Percentiles rank a stretch among this genome's conserved stretches.
phyloP scores from a whole-genome alignment of 116 monocot species.

The Papilionanthe hybrid region DNA sequence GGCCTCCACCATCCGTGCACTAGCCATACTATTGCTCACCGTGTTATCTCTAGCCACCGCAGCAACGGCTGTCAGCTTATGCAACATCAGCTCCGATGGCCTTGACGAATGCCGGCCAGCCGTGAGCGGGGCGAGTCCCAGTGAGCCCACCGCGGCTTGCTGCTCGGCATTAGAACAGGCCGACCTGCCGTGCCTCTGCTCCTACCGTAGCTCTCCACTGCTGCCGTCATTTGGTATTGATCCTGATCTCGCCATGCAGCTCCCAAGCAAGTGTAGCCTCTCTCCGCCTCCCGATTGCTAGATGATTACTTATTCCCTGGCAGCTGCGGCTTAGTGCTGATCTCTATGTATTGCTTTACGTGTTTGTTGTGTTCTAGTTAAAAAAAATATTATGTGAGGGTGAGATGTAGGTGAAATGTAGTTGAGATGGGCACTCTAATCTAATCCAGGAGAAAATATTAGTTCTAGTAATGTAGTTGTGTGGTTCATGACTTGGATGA shows the following conservation, averaged over 20 bases:
- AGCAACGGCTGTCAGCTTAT: not conserved
- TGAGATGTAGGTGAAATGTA: too few species aligned
- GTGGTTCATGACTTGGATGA: too few species aligned
- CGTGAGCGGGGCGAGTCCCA: conserved; percentile 25
- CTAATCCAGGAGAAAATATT: too few species aligned
- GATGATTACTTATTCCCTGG: not conserved
- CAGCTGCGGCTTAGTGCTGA: not conserved
- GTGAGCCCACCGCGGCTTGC: conserved; percentile 27
- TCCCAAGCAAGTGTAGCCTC: conserved; percentile 37
- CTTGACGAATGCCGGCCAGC: conserved; percentile 40
- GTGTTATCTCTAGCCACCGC: not conserved
- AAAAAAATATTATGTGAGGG: too few species aligned
- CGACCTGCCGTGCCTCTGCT: conserved; percentile 43
- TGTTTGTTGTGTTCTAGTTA: too few species aligned
- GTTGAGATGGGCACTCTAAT: too few species aligned
- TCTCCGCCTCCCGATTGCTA: conserved; percentile 9
- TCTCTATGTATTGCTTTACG: not conserved
- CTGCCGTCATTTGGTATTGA: conserved; percentile 33
- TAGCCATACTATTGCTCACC: not conserved
- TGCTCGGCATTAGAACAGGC: conserved; percentile 34
- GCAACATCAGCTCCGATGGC: conserved; percentile 32
- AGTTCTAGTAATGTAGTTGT: too few species aligned
- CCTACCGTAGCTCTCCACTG: conserved; percentile 27
- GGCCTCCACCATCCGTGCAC: not conserved
- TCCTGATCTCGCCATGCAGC: conserved; percentile 40